A percentile compares a stretch with the other conserved stretches of the same genome.
Evolutionary conservation across 2,329 filamentous ascomycete genomes (phyloP).

Genomic region (Sodiomyces alkalinus): DNA sequence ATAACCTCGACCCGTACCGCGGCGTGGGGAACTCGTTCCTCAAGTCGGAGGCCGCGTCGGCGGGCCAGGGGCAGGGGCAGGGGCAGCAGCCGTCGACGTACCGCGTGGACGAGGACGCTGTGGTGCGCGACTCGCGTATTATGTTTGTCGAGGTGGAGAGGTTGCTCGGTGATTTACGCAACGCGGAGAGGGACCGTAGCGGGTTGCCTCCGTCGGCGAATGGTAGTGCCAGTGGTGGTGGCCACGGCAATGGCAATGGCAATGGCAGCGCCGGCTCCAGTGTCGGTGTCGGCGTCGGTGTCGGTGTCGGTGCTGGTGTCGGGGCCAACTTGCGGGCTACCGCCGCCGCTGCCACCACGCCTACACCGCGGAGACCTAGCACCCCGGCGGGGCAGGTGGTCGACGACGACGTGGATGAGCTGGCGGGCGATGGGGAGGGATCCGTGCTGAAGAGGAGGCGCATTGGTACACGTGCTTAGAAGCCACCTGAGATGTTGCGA

Average conservation of each 20-base stretch:
- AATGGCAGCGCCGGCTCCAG: conserved; percentile 13
- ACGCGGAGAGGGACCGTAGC: conserved; percentile 46
- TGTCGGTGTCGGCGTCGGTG: conserved; percentile 12
- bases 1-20: conserved; percentile 70
- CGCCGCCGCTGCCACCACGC: conserved; percentile 20
- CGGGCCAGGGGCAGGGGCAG: conserved; percentile 18
- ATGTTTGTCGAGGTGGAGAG: conserved; percentile 85
- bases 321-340: conserved; percentile 17
- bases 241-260: conserved; percentile 7
- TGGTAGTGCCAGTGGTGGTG: conserved; percentile 9
- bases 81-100: conserved; percentile 24
- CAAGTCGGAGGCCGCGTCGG: conserved; percentile 29
- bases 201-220: conserved; percentile 17
- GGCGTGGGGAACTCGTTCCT: conserved; percentile 51
- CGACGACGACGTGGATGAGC: conserved; percentile 32
- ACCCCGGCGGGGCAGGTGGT: conserved; percentile 19
- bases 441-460: conserved; percentile 20
- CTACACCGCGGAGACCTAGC: conserved; percentile 25
- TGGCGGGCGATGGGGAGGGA: conserved; percentile 23
- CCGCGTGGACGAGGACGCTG: conserved; percentile 64
- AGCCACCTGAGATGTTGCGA: conserved; percentile 4
- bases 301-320: too few species aligned
- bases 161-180: conserved; percentile 59
- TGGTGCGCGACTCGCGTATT: conserved; percentile 73
- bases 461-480: conserved; percentile 18